Evolutionary conservation across 2,329 filamentous ascomycete species (phyloP).

Genomic region (Eutypa lata): DNA sequence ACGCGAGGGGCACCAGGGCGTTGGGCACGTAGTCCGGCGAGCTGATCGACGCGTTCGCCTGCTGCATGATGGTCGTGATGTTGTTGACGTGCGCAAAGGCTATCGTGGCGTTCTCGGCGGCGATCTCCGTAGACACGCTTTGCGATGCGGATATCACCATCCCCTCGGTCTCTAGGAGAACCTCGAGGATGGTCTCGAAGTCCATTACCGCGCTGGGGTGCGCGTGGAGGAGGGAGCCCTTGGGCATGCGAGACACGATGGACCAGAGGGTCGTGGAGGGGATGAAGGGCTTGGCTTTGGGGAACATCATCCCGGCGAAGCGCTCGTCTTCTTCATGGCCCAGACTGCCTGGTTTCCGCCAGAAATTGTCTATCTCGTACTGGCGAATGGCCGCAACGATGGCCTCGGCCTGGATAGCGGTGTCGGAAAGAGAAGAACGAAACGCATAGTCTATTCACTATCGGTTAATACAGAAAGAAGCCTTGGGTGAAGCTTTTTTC

Average conservation of each 20-base stretch:
- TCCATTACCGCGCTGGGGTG: slow-evolving; percentile 10
- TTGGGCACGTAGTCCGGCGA: slow-evolving; percentile 8
- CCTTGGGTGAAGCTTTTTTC: no score
- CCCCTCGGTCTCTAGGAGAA: slow-evolving; percentile 8
- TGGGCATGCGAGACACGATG: slow-evolving; percentile 14
- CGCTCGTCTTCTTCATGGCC: slow-evolving; percentile 9
- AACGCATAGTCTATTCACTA: slow-evolving; percentile 9
- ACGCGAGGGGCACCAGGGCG: slow-evolving; percentile 6
- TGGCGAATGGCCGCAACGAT: slow-evolving; percentile 11
- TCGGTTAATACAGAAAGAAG: no score
- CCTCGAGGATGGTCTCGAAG: slow-evolving; percentile 8
- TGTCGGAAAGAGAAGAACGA: slow-evolving; percentile 6
- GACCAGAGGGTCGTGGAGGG: slow-evolving; percentile 10
- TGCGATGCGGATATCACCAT: slow-evolving; percentile 9
- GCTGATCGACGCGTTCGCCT: slow-evolving; percentile 7
- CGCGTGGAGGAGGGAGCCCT: slow-evolving; percentile 12
- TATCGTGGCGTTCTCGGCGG: slow-evolving; percentile 5
- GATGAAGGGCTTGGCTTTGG: slow-evolving; percentile 9
- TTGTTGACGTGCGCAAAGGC: slow-evolving; percentile 9
- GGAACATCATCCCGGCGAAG: slow-evolving; percentile 13
- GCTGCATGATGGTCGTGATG: slow-evolving; percentile 2
- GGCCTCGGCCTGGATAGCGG: slow-evolving; percentile 8
- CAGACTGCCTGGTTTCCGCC: slow-evolving; percentile 2
- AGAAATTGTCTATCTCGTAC: slow-evolving; percentile 11
- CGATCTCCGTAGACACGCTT: slow-evolving; percentile 3